A percentile compares a stretch with the other conserved stretches of the same genome.
Evolutionary conservation across 768 basidiomycete species (phyloP).

Genomic region (Gyrodon lividus): DNA sequence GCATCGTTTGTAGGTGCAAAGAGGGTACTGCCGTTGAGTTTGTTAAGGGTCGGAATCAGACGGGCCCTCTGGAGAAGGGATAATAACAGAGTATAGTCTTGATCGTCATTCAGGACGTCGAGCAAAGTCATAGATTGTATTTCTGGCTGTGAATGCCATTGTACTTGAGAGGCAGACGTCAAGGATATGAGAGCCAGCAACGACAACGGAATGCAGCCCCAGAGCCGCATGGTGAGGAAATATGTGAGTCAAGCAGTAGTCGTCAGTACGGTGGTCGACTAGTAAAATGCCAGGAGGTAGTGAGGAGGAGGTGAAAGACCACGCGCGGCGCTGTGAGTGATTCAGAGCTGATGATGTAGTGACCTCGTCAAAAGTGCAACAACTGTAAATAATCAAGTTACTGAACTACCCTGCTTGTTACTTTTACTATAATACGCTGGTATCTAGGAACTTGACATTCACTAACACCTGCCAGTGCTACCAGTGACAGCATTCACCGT

Average conservation of each 20-base stretch:
- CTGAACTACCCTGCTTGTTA: no score
- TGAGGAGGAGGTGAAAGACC: not conserved
- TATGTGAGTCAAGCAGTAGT: constrained; percentile 3
- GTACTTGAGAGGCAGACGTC: constrained; percentile 21
- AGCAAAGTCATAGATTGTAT: constrained; percentile 60
- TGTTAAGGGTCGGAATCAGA: constrained; percentile 90
- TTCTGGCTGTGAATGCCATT: constrained; percentile 22
- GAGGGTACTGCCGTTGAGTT: constrained; percentile 76
- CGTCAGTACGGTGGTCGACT: not conserved
- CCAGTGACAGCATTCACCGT: no score
- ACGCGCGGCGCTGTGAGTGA: no score
- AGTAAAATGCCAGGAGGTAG: not conserved
- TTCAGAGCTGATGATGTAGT: no score
- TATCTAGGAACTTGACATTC: no score
- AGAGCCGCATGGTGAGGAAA: constrained; percentile 33
- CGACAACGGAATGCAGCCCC: constrained; percentile 33
- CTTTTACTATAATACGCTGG: no score
- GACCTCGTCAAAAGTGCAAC: no score
- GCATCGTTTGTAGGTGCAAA: constrained; percentile 98
- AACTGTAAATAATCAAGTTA: no score
- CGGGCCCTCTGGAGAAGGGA: constrained; percentile 77
- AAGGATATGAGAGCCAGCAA: constrained; percentile 26
- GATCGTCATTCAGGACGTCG: constrained; percentile 71
- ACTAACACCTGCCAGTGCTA: not conserved
- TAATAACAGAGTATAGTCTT: constrained; percentile 76